Evolutionary conservation across 257 asterid species (phyloP).

Genomic region (Scutellaria galericulata): DNA sequence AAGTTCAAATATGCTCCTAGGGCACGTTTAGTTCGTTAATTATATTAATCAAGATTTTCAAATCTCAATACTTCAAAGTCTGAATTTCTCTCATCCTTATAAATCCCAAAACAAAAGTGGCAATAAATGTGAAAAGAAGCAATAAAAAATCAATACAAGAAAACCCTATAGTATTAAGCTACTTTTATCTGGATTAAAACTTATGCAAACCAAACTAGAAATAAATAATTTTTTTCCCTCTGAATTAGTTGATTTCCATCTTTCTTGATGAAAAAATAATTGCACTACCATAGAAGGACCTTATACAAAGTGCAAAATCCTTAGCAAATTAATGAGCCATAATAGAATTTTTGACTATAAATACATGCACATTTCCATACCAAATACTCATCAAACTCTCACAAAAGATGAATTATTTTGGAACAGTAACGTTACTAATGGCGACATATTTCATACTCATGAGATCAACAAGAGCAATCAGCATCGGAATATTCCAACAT

Average conservation of each 20-base stretch:
- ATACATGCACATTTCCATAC: not conserved
- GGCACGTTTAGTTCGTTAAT: too few species aligned
- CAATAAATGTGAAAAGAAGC: not conserved
- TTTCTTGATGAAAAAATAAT: not conserved
- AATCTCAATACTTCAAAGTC: too few species aligned
- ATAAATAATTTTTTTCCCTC: slow-evolving; percentile 11
- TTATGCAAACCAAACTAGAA: slow-evolving; percentile 24
- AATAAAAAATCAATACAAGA: not conserved
- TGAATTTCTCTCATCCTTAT: too few species aligned
- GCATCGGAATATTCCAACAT: slow-evolving; percentile 40
- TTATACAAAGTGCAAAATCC: not conserved
- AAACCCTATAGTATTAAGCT: not conserved
- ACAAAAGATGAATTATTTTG: slow-evolving; percentile 27
- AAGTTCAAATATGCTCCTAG: too few species aligned
- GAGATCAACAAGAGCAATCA: slow-evolving; percentile 6
- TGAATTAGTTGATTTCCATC: not conserved
- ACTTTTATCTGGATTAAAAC: slow-evolving; percentile 6
- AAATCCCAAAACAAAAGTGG: not conserved
- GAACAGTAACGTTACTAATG: not conserved
- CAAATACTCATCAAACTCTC: not conserved
- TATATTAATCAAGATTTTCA: too few species aligned
- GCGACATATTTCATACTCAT: slow-evolving; percentile 9
- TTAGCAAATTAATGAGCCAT: slow-evolving; percentile 15
- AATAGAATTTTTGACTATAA: slow-evolving; percentile 26
- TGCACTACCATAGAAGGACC: slow-evolving; percentile 29